These are phyloP conservation scores for Coniochaeta sp. DNA, from an alignment of 2,329 filamentous ascomycete genomes.

Conservation along the genomic window DNA sequence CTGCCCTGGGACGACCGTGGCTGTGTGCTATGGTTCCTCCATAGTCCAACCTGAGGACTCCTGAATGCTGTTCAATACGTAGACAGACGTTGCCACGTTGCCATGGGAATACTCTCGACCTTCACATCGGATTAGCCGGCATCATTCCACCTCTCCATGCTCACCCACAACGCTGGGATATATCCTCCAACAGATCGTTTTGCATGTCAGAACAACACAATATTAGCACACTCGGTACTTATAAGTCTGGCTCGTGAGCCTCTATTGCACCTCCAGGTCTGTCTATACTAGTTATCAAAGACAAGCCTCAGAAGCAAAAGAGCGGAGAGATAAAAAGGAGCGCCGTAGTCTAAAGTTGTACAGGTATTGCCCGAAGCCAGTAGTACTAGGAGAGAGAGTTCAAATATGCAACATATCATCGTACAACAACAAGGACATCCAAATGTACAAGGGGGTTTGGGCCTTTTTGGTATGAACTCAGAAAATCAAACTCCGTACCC, in stretches of 20 bases:
- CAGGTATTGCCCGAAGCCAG: constrained; percentile 7
- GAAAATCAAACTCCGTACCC: constrained; percentile 5
- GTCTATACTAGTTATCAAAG: constrained; percentile 20
- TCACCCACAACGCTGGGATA: too few species aligned
- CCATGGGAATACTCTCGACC: too few species aligned
- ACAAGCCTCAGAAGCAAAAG: constrained; percentile 18
- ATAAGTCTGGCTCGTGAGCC: background rate
- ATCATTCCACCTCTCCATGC: too few species aligned
- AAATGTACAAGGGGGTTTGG: constrained; percentile 3
- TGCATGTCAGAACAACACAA: too few species aligned
- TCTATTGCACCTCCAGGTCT: constrained; percentile 7
- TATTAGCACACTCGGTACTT: background rate
- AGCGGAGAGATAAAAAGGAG: constrained; percentile 18
- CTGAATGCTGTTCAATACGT: too few species aligned
- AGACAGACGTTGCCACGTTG: too few species aligned
- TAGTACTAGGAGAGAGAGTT: constrained; percentile 12
- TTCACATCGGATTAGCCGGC: too few species aligned
- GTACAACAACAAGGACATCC: constrained; percentile 4
- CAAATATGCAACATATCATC: constrained; percentile 15
- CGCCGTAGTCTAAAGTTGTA: constrained; percentile 9
- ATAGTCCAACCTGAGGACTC: too few species aligned
- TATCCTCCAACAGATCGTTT: too few species aligned
- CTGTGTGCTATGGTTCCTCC: too few species aligned
- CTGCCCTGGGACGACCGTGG: too few species aligned
- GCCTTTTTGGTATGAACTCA: background rate